Conservation (phyloP, 768 basidiomycete genomes). For the Boletus patriciae region DNA sequence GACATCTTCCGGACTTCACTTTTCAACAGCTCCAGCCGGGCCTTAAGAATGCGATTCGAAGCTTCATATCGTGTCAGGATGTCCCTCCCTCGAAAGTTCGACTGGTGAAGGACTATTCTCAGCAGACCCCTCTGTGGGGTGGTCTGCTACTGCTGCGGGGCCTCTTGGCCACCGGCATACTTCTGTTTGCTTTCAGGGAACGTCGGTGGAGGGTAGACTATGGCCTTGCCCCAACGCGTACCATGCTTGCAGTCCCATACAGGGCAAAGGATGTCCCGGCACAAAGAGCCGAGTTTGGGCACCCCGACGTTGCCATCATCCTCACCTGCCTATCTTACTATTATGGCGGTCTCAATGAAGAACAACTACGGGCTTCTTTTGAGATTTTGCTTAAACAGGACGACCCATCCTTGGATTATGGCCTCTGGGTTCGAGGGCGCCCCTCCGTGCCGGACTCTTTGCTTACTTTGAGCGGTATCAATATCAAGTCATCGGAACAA, state of each 20-base stretch:
- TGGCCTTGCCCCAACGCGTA: constrained; percentile 34
- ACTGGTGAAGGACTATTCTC: constrained; percentile 8
- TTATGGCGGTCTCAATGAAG: constrained; percentile 8
- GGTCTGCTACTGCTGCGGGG: constrained; percentile 37
- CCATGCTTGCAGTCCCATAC: constrained; percentile 39
- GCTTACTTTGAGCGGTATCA: constrained; percentile 36
- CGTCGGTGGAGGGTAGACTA: constrained; percentile 43
- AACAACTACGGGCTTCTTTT: background rate
- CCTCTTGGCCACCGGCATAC: constrained; percentile 33
- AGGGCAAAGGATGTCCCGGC: constrained; percentile 41
- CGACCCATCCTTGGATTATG: constrained; percentile 26
- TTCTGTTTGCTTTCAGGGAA: constrained; percentile 32
- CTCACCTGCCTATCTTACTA: constrained; percentile 41
- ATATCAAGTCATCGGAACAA: constrained; percentile 34
- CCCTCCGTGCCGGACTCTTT: constrained; percentile 7
- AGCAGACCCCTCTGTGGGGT: constrained; percentile 13
- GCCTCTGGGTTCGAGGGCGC: background rate
- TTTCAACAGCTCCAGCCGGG: constrained; percentile 9
- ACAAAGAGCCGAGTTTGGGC: constrained; percentile 39
- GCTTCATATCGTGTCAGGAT: constrained; percentile 25
- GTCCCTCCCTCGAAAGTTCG: background rate
- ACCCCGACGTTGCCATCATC: constrained; percentile 37
- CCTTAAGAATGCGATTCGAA: constrained; percentile 11
- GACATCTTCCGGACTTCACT: constrained; percentile 13
- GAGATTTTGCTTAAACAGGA: constrained; percentile 6